Evolutionary conservation across 768 basidiomycete species (phyloP).

Genomic region (Boletus barrowsii): DNA sequence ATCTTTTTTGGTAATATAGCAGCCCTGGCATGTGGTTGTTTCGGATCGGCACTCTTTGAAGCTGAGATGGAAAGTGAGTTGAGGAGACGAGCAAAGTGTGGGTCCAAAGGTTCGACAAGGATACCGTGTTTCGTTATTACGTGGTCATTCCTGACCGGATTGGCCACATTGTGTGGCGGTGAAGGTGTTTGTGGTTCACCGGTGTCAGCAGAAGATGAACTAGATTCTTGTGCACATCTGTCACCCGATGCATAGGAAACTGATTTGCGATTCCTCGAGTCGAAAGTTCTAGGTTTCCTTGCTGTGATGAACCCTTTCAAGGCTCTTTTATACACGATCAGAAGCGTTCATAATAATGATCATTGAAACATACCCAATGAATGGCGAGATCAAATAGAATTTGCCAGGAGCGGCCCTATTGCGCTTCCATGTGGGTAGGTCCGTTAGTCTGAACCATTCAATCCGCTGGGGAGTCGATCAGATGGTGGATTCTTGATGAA

Average conservation of each 20-base stretch:
- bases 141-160: conserved; percentile 19
- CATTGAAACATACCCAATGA: conserved; percentile 66
- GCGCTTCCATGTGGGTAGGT: conserved; percentile 91
- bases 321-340: conserved; percentile 14
- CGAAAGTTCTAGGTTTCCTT: conserved; percentile 50
- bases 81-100: conserved; percentile 68
- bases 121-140: conserved; percentile 21
- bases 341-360: not conserved
- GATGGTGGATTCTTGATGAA: conserved; percentile 1
- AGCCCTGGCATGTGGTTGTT: conserved; percentile 1
- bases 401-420: conserved; percentile 67
- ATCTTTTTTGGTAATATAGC: conserved; percentile 10
- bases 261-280: conserved; percentile 36
- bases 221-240: conserved; percentile 53
- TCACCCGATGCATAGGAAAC: conserved; percentile 27
- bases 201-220: conserved; percentile 61
- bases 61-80: conserved; percentile 60
- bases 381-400: conserved; percentile 94
- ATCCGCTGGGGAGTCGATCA: conserved; percentile 66
- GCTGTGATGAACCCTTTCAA: conserved; percentile 68
- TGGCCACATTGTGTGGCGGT: conserved; percentile 49
- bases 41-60: conserved; percentile 27
- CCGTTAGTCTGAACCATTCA: conserved; percentile 88
- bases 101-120: conserved; percentile 47
- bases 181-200: conserved; percentile 63